Evolutionary conservation across 2,329 filamentous ascomycete genomes (phyloP).

Genomic region (Sporothrix curviconia): DNA sequence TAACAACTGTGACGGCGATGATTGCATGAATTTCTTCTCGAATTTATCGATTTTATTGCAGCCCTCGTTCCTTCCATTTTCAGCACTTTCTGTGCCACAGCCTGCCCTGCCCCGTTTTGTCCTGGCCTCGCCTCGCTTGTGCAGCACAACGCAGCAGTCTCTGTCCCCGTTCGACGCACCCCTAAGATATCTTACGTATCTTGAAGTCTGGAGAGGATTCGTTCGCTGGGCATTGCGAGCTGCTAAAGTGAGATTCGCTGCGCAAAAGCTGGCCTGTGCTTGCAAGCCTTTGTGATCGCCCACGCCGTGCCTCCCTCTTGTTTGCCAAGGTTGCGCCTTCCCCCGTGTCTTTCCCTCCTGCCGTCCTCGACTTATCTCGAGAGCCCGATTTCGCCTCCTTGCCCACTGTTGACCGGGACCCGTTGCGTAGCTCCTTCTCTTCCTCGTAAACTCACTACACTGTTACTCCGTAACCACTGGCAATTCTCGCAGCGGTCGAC

Average conservation of each 20-base stretch:
- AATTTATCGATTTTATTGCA: not conserved
- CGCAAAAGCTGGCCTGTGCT: conserved; percentile 1
- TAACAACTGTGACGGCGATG: not conserved
- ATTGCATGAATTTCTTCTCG: not conserved
- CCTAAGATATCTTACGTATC: no score
- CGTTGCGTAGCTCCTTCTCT: not conserved
- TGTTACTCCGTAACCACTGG: not conserved
- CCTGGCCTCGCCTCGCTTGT: not conserved
- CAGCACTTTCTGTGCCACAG: not conserved
- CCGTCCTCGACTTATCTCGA: no score
- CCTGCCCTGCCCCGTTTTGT: not conserved
- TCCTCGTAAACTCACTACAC: no score
- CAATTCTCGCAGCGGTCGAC: conserved; percentile 7
- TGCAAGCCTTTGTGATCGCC: not conserved
- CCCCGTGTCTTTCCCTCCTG: no score
- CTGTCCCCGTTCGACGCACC: no score
- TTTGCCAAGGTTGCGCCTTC: not conserved
- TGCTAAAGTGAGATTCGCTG: not conserved
- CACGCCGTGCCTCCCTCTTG: not conserved
- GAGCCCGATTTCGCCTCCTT: no score
- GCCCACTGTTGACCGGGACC: no score
- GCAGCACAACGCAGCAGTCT: not conserved
- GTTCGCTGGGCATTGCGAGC: no score
- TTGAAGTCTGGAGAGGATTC: no score
- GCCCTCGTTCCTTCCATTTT: not conserved